A percentile compares a stretch with the other conserved stretches of the same genome.
phyloP scores from a whole-genome alignment of 208 protist genomes.

The Phytomonas sp. region DNA sequence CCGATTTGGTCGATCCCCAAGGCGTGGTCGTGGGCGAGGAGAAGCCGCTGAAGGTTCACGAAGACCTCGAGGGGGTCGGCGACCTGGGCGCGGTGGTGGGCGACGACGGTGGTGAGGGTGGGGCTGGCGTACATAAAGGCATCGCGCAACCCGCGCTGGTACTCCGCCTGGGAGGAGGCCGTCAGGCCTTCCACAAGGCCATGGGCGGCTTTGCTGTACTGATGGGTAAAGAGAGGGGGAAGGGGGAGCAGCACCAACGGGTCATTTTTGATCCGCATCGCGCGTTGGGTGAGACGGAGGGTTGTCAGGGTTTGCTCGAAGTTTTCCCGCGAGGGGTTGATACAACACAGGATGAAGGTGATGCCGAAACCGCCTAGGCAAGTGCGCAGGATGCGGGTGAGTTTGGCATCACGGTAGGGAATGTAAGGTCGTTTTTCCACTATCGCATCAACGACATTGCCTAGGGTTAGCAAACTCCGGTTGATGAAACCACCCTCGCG shows the following conservation, averaged over 20 bases:
- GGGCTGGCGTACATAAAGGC: constrained; percentile 48
- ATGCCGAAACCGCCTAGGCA: constrained; percentile 89
- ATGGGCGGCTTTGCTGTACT: constrained; percentile 50
- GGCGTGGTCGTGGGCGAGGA: constrained; percentile 74
- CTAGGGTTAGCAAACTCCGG: constrained; percentile 79
- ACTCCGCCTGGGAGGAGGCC: constrained; percentile 40
- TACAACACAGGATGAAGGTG: constrained; percentile 87
- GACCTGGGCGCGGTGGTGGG: constrained; percentile 41
- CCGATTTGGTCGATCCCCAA: constrained; percentile 59
- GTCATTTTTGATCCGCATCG: constrained; percentile 88
- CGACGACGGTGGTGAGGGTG: constrained; percentile 45
- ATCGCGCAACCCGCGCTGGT: constrained; percentile 69
- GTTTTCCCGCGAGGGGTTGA: constrained; percentile 64
- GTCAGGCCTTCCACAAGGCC: constrained; percentile 36
- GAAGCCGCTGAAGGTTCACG: constrained; percentile 60
- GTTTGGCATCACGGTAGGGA: constrained; percentile 80
- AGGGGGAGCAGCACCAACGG: constrained; percentile 75
- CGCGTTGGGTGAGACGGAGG: constrained; percentile 87
- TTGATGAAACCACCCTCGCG: constrained; percentile 89
- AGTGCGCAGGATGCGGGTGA: constrained; percentile 86
- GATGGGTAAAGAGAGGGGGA: constrained; percentile 75
- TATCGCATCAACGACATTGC: constrained; percentile 87
- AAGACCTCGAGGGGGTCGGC: constrained; percentile 61
- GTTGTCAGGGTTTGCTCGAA: constrained; percentile 89
- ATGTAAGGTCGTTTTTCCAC: constrained; percentile 47